These are phyloP conservation scores for Microbotryomycetes sp. DNA, from an alignment of 1,284 basidiomycete species.

Conservation along the genomic window DNA sequence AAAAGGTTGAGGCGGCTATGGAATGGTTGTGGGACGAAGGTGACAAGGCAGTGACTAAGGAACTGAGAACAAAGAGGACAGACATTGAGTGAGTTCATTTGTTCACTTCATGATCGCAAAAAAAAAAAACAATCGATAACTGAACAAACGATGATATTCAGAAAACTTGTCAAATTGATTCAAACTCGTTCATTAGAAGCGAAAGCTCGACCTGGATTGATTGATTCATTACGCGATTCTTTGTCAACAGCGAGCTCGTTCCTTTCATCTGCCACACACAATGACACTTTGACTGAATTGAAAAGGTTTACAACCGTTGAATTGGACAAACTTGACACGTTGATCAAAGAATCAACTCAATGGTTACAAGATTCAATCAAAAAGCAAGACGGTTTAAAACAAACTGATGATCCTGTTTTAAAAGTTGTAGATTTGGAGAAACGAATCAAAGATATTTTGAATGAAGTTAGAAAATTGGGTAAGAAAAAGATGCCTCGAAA, in stretches of 20 bases:
- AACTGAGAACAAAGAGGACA: slow-evolving; percentile 64
- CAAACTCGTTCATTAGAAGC: slow-evolving; percentile 80
- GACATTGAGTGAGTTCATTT: slow-evolving; percentile 64
- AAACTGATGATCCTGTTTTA: slow-evolving; percentile 73
- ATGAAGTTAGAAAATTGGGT: slow-evolving; percentile 47
- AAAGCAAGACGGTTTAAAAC: slow-evolving; percentile 64
- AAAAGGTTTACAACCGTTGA: slow-evolving; percentile 71
- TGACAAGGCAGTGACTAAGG: slow-evolving; percentile 70
- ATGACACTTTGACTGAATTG: slow-evolving; percentile 44
- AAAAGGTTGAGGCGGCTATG: slow-evolving; percentile 63
- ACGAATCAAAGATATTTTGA: slow-evolving; percentile 69
- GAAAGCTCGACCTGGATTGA: slow-evolving; percentile 58
- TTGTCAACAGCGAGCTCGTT: slow-evolving; percentile 60
- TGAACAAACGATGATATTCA: slow-evolving; percentile 39
- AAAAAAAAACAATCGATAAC: background rate
- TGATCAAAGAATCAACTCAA: slow-evolving; percentile 64
- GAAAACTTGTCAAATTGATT: slow-evolving; percentile 72
- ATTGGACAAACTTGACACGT: slow-evolving; percentile 63
- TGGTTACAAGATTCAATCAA: slow-evolving; percentile 75
- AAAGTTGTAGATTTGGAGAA: slow-evolving; percentile 74
- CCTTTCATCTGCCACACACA: slow-evolving; percentile 67
- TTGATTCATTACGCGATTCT: slow-evolving; percentile 60
- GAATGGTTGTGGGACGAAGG: slow-evolving; percentile 79
- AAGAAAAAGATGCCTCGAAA: slow-evolving; percentile 31
- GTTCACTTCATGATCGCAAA: background rate